Evolutionary conservation across 139 green algal genomes (phyloP), one percentile per base, ranked within the genome.

Genomic region (Astrephomene gubernaculifera): DNA sequence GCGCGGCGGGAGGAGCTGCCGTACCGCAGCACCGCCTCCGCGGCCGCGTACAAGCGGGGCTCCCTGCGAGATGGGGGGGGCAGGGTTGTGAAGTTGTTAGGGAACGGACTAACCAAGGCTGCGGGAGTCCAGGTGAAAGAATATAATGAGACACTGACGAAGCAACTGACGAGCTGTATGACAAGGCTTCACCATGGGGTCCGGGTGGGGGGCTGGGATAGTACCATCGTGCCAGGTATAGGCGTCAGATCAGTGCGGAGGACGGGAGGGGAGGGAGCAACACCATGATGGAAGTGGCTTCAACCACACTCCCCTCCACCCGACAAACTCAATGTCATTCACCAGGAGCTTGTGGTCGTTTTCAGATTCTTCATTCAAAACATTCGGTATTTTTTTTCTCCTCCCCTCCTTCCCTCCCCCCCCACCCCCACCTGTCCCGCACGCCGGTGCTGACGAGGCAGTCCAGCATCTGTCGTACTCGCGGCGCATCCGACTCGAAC

Each of bases 401-500:
- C 49, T 17, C 49, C 49, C 49, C 17, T 17, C 49, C 49, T 31
- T 25, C 25, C 64, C n/a, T 44, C 31, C 64, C 64, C 19, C 17
- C 57, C 29, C 41, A 39, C 2, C 27, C 70, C 36, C 60, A 89
- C 86, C 83, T 86, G 61, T 90, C 83, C 29, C 64, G 39, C 22
- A 94, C 45, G 0, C 89, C 89, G 7, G 81, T 73, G 6, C 74
- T 74, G 29, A 25, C 83, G 35, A 94, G 81, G 53, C 68, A 87
- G 35, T 92, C 91, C 69, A 90, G 38, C 69, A 94, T 41, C 61
- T 83, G 71, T 19, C 69, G 68, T 33, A 90, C 38, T 14, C 87
- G 82, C 41, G 78, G 38, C 24, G 74, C 29, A 44, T 98, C 96
- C 8, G 83, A 79, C 87, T 99, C 96, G 88, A 98, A 99, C 25